Base-by-base conservation (phyloP, 257 asterid genomes). In the Echites panduratus region DNA sequence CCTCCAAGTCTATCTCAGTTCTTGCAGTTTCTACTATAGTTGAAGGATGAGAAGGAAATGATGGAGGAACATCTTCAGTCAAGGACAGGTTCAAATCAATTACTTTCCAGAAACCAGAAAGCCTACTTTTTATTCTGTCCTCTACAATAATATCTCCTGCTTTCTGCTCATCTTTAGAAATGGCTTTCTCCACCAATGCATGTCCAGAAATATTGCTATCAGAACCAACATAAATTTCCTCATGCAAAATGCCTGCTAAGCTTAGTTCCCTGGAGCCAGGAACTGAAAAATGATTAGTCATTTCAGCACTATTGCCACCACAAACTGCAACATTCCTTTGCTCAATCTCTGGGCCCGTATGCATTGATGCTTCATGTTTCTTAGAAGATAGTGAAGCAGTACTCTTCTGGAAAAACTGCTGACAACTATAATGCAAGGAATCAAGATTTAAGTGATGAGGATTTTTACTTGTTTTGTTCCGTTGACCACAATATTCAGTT, bases 21-120 rank as follows among this genome's bases (percentile, higher is more conserved):
- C 74, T 82, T 0, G 84, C 85, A 17, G 77, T 85, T 73, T 76
- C 84, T 62, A 80, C 80, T 24, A 74, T 22, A 40, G 84, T 81
- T 45, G 74, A 59, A 17, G 88, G 92, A 69, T 81, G 73, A 65
- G 75, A 43, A 20, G 87, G 80, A 13, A 79, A 68, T 12, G 71
- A 70, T 53, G 78, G 82, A 58, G 79, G 78, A 54, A 81, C 90
- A 56, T 88, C 91, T 68, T 92, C 94, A 57, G 72, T 80, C 62
- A 85, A 70, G 38, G 95, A 85, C 81, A 88, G 50, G 81, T 92
- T 92, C 84, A 92, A 69, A 86, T 92, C 98, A 20, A 90, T 83
- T 43, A 79, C 84, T 68, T 78, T 76, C 73, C 81, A 83, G 78
- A 79, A 70, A 75, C 83, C 78, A 47, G 92, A 79, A 40, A 35